Evolutionary conservation across 1,284 basidiomycete species (phyloP), one percentile per base, ranked within the genome.

Genomic region (Cystobasidium slooffiae): DNA sequence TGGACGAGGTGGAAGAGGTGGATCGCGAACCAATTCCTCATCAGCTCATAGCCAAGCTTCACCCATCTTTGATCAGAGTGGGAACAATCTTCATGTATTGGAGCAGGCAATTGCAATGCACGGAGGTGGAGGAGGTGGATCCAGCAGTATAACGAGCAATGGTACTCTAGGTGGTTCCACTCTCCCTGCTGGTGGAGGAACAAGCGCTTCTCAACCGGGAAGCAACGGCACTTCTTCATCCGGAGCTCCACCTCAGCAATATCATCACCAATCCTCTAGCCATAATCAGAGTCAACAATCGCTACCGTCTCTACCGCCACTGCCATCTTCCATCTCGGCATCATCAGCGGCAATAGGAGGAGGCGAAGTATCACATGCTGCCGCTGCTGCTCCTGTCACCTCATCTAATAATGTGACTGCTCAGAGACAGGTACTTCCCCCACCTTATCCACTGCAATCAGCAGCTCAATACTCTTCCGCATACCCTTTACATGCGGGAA

Each of bases 91-190:
- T 6, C 70, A 73, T 59, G 62, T 73, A 1, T 44, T 73, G 18
- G 70, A 73, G 43, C 62, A 73, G 58, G 70, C 70, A 8, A 73
- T 73, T n/a, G 70, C 70, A 6, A 65, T 73, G 70, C 53, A 56
- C 8, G 68, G 58, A 31, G 31, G 31, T 5, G 31, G 31, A 31
- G 31, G 31, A 31, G 31, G 31, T 31, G 31, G 31, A 31, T 31
- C 31, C 5, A 31, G 31, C 31, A 31, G 31, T 31, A 5, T 31
- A 31, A 31, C 5, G 31, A 31, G 31, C 31, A 31, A 31, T 14
- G 37, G 43, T n/a, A 51, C 41, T 24, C 3, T 16, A 3, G 6
- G 41, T 44, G 39, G 22, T 12, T 3, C 22, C n/a, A 18, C 5
- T 61, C n/a, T 18, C 10, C 18, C 59, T 44, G 47, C 43, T 41